phyloP scores from a whole-genome alignment of 192 early-diverging fungal species.

The Backusella macrospora region DNA sequence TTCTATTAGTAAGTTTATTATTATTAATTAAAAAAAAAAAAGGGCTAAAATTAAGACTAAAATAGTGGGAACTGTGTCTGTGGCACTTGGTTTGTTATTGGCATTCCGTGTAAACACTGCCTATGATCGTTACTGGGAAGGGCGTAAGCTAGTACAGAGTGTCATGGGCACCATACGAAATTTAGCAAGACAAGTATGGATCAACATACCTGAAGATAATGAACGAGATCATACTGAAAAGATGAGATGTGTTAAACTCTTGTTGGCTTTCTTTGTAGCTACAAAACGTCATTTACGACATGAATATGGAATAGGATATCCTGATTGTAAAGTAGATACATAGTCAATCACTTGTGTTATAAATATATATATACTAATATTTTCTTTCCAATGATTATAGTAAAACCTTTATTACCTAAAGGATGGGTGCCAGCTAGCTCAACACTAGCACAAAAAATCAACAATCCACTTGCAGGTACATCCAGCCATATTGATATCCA shows the following conservation, averaged over 20 bases:
- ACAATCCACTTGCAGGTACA: background rate
- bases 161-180: slow-evolving; percentile 69
- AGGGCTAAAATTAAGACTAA: background rate
- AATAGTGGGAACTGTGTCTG: slow-evolving; percentile 51
- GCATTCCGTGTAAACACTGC: slow-evolving; percentile 86
- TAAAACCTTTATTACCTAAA: background rate
- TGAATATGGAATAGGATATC: slow-evolving; percentile 60
- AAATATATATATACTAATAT: too few species aligned
- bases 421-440: background rate
- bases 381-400: background rate
- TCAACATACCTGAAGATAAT: slow-evolving; percentile 54
- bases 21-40: background rate
- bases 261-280: slow-evolving; percentile 58
- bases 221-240: slow-evolving; percentile 56
- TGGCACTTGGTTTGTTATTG: slow-evolving; percentile 68
- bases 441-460: background rate
- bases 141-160: slow-evolving; percentile 66
- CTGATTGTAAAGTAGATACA: slow-evolving; percentile 43
- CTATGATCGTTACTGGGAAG: slow-evolving; percentile 77
- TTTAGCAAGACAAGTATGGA: slow-evolving; percentile 70
- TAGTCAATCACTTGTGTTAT: background rate
- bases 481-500: background rate
- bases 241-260: slow-evolving; percentile 48
- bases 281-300: slow-evolving; percentile 65
- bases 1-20: slow-evolving; percentile 26